A percentile compares a stretch with the other conserved stretches of the same genome.
Conservation (phyloP, 2,329 filamentous ascomycete genomes). For the Penicillium concentricum region DNA sequence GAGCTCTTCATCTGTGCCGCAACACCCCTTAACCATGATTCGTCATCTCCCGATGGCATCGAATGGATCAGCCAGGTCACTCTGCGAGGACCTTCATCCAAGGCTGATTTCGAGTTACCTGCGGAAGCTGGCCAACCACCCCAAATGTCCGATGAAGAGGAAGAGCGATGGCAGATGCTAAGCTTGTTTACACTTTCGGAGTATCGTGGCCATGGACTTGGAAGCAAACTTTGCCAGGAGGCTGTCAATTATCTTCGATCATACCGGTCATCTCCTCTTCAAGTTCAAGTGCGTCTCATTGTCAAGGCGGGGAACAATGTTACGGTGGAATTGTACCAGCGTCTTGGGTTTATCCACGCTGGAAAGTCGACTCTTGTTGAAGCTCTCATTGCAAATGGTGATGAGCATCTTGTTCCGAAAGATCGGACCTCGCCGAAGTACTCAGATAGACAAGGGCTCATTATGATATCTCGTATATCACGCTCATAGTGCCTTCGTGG, state of each 20-base stretch:
- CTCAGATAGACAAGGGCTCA: conserved; percentile 5
- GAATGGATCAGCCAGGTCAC: conserved; percentile 35
- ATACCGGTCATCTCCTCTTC: conserved; percentile 6
- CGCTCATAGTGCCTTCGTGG: not conserved
- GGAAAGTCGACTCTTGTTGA: conserved; percentile 29
- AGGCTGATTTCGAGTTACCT: conserved; percentile 23
- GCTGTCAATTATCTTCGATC: conserved; percentile 16
- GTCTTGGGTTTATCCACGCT: conserved; percentile 25
- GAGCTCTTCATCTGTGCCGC: conserved; percentile 33
- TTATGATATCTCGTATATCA: conserved; percentile 12
- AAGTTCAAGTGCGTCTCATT: conserved; percentile 24
- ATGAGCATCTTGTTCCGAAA: conserved; percentile 25
- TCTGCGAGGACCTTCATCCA: conserved; percentile 28
- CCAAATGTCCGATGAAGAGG: conserved; percentile 21
- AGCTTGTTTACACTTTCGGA: conserved; percentile 33
- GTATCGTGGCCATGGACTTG: conserved; percentile 32
- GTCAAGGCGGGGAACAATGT: conserved; percentile 26
- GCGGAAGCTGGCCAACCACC: conserved; percentile 23
- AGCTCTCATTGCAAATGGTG: conserved; percentile 28
- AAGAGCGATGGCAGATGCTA: conserved; percentile 32
- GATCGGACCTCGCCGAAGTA: conserved; percentile 14
- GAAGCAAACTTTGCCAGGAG: conserved; percentile 26
- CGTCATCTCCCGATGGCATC: conserved; percentile 4
- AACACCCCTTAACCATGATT: not conserved
- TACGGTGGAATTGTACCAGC: conserved; percentile 24